Conservation (phyloP, 495 filamentous ascomycete species). For the Xylaria curta region DNA sequence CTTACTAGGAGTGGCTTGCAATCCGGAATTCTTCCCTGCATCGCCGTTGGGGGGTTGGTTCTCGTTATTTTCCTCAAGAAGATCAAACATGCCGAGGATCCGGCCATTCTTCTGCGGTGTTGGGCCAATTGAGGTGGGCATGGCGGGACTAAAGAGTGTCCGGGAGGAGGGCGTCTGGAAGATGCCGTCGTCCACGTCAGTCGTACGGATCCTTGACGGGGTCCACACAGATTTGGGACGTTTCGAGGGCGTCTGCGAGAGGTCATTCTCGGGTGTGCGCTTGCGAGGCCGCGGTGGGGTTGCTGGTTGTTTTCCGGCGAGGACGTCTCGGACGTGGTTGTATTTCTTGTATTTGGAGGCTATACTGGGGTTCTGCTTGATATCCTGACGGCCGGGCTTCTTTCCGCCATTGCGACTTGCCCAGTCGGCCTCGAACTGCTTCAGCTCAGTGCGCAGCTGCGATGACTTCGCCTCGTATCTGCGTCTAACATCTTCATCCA, state of each 20-base stretch:
- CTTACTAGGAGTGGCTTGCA: constrained; percentile 51
- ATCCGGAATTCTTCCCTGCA: constrained; percentile 13
- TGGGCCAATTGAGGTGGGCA: constrained; percentile 70
- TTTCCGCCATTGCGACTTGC: constrained; percentile 68
- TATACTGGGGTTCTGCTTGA: constrained; percentile 82
- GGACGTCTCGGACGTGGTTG: constrained; percentile 69
- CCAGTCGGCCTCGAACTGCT: constrained; percentile 85
- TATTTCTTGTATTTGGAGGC: constrained; percentile 94
- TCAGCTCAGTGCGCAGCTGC: constrained; percentile 74
- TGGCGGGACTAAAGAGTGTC: constrained; percentile 65
- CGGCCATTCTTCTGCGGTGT: constrained; percentile 91
- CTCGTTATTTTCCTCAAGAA: constrained; percentile 67
- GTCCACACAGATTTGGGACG: constrained; percentile 40
- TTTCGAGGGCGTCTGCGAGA: constrained; percentile 56
- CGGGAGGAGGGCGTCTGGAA: constrained; percentile 67
- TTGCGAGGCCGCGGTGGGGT: constrained; percentile 43
- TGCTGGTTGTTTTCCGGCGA: constrained; percentile 55
- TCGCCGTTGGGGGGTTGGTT: constrained; percentile 45
- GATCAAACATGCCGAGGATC: constrained; percentile 89
- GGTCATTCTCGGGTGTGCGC: constrained; percentile 44
- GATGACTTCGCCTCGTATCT: constrained; percentile 50
- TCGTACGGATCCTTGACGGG: constrained; percentile 47
- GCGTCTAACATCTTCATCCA: constrained; percentile 50
- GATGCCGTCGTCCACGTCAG: constrained; percentile 48
- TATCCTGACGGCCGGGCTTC: constrained; percentile 84